Conservation (phyloP, 2,329 filamentous ascomycete species). For the Apiospora hydei region DNA sequence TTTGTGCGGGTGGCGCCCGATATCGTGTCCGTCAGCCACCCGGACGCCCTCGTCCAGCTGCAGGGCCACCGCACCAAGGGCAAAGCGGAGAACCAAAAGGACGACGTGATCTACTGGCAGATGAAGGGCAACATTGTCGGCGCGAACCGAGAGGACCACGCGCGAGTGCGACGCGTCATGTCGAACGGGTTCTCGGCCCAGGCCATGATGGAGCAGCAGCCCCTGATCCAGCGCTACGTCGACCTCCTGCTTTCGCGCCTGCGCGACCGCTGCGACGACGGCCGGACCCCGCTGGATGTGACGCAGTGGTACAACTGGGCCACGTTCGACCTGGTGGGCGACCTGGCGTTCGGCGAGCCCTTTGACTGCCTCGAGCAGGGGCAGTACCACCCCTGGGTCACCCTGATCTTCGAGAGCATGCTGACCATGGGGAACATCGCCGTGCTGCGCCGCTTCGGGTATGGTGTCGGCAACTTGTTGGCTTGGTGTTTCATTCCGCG, state of each 20-base stretch:
- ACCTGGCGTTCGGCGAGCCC: constrained; percentile 32
- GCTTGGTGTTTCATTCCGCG: neutral
- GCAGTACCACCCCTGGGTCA: constrained; percentile 31
- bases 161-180: constrained; percentile 26
- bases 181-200: constrained; percentile 33
- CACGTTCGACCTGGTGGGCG: constrained; percentile 35
- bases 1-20: constrained; percentile 26
- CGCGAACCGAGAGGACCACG: constrained; percentile 33
- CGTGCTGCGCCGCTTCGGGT: constrained; percentile 36
- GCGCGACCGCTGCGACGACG: constrained; percentile 2
- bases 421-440: neutral
- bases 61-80: constrained; percentile 34
- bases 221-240: constrained; percentile 32
- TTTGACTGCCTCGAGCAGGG: constrained; percentile 31
- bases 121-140: constrained; percentile 40
- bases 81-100: constrained; percentile 37
- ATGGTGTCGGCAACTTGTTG: neutral
- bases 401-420: constrained; percentile 24
- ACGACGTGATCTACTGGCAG: constrained; percentile 33
- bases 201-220: constrained; percentile 33
- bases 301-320: constrained; percentile 31
- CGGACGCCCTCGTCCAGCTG: constrained; percentile 44
- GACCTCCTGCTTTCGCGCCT: constrained; percentile 31
- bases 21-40: constrained; percentile 44
- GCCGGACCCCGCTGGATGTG: constrained; percentile 24